Percentiles rank a stretch among this genome's conserved stretches.
phyloP scores from a whole-genome alignment of 2,329 filamentous ascomycete species.

The Cladosporium colombiae region DNA sequence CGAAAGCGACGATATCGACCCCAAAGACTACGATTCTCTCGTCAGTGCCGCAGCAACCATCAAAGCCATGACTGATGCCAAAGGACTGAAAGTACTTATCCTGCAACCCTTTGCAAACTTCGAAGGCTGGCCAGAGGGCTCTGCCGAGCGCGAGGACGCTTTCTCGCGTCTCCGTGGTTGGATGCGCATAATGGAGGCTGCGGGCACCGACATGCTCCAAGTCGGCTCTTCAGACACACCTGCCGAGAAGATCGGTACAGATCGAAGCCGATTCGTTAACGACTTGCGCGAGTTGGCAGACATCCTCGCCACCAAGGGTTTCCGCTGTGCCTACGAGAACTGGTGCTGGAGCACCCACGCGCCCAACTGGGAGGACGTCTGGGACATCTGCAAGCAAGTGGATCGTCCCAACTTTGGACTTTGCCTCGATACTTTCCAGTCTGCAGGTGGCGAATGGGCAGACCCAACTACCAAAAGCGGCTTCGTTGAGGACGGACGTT shows the following conservation, averaged over 20 bases:
- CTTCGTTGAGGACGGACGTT: conserved; percentile 50
- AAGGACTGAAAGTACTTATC: conserved; percentile 65
- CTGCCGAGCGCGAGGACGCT: conserved; percentile 60
- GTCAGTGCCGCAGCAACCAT: conserved; percentile 57
- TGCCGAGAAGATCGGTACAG: conserved; percentile 52
- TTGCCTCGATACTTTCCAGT: conserved; percentile 78
- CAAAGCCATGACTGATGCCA: conserved; percentile 54
- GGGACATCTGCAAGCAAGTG: conserved; percentile 65
- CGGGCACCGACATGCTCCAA: conserved; percentile 70
- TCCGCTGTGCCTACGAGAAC: conserved; percentile 73
- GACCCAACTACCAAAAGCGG: conserved; percentile 68
- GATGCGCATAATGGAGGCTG: conserved; percentile 70
- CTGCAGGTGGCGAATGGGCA: conserved; percentile 69
- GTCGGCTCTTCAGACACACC: conserved; percentile 66
- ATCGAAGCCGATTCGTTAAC: conserved; percentile 54
- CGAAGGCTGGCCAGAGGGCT: conserved; percentile 68
- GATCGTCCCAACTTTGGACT: conserved; percentile 68
- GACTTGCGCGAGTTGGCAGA: conserved; percentile 68
- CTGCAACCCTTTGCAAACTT: conserved; percentile 76
- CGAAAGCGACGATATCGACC: conserved; percentile 44
- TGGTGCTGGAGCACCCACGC: conserved; percentile 79
- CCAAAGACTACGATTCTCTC: conserved; percentile 62
- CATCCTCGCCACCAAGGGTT: conserved; percentile 57
- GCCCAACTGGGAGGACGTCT: conserved; percentile 67
- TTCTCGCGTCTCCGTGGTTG: conserved; percentile 65